phyloP scores from a whole-genome alignment of 768 basidiomycete genomes.

The Suillus paluster region DNA sequence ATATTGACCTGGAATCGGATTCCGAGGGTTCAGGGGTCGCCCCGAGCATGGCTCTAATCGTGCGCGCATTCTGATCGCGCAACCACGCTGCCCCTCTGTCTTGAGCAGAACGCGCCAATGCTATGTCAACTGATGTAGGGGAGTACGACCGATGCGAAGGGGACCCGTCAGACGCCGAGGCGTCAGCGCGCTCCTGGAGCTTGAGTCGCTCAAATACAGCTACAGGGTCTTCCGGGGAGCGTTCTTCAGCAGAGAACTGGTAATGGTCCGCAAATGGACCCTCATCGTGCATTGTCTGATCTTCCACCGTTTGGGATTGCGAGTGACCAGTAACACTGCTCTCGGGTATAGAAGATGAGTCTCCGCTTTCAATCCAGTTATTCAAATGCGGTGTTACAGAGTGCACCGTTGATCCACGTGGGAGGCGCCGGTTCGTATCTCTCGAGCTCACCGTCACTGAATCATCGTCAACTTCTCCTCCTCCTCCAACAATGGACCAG shows the following conservation, averaged over 20 bases:
- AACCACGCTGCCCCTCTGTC: conserved; percentile 84
- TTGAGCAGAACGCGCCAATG: conserved; percentile 49
- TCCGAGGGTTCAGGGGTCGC: conserved; percentile 59
- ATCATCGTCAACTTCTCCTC: conserved; percentile 65
- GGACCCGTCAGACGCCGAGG: conserved; percentile 17
- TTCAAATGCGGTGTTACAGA: conserved; percentile 2
- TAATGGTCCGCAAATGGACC: conserved; percentile 37
- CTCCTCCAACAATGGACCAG: conserved; percentile 43
- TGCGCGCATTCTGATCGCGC: conserved; percentile 76
- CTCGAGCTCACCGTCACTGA: conserved; percentile 77
- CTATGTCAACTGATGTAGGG: conserved; percentile 43
- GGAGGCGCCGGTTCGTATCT: conserved; percentile 44
- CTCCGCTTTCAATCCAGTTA: background rate
- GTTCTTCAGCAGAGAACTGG: conserved; percentile 26
- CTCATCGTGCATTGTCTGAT: conserved; percentile 9
- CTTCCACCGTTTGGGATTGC: background rate
- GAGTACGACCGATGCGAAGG: conserved; percentile 42
- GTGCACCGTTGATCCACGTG: conserved; percentile 9
- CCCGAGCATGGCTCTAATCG: conserved; percentile 64
- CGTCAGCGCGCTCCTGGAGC: conserved; percentile 43
- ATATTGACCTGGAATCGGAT: conserved; percentile 52
- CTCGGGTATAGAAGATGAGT: conserved; percentile 14
- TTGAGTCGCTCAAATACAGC: conserved; percentile 62
- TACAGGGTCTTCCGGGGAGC: conserved; percentile 46
- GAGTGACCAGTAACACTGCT: conserved; percentile 2